phyloP scores from a whole-genome alignment of 331 rosid genomes.

The Spiraea crenata region DNA sequence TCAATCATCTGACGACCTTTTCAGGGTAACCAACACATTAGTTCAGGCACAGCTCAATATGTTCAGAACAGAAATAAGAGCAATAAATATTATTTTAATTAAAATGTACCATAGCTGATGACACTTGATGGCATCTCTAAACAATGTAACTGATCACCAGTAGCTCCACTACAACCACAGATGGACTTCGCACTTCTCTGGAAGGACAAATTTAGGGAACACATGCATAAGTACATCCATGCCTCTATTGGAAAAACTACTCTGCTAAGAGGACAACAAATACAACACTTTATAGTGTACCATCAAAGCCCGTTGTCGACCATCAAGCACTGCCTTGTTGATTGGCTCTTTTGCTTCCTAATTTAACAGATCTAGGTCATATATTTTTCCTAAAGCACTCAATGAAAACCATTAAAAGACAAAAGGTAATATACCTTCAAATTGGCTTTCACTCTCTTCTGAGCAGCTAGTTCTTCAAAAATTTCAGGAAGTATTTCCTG shows the following conservation, averaged over 20 bases:
- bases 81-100: slow-evolving; percentile 2
- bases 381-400: slow-evolving; percentile 9
- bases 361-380: no score
- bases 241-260: neutral
- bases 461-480: slow-evolving; percentile 92
- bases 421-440: slow-evolving; percentile 59
- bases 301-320: slow-evolving; percentile 87
- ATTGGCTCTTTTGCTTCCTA: slow-evolving; percentile 95
- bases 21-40: slow-evolving; percentile 30
- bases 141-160: slow-evolving; percentile 91
- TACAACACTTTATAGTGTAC: slow-evolving; percentile 33
- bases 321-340: slow-evolving; percentile 94
- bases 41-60: slow-evolving; percentile 25
- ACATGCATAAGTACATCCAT: neutral
- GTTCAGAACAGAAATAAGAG: slow-evolving; percentile 10
- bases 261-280: neutral
- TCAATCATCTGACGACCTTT: slow-evolving; percentile 97
- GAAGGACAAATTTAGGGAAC: slow-evolving; percentile 1
- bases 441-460: slow-evolving; percentile 95
- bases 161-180: slow-evolving; percentile 97
- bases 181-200: slow-evolving; percentile 98
- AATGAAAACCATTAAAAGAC: slow-evolving; percentile 1
- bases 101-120: slow-evolving; percentile 84
- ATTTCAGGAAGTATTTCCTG: slow-evolving; percentile 99
- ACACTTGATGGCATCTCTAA: slow-evolving; percentile 96